Percentiles rank a stretch among this genome's conserved stretches.
Evolutionary conservation across 306 rosid genomes (phyloP).

Genomic region (Gillenia trifoliata): DNA sequence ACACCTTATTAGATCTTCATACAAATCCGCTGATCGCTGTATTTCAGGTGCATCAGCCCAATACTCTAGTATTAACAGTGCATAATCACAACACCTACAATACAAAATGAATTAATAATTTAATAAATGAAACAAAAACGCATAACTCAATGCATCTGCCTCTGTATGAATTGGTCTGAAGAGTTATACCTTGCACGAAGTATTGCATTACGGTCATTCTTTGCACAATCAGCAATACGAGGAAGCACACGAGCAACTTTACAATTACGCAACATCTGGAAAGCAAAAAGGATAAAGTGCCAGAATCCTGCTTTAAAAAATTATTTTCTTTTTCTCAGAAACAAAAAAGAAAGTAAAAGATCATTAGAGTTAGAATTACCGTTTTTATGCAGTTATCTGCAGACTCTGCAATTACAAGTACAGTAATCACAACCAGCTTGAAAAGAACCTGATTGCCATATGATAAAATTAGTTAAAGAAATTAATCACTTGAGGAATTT

Average conservation of each 20-base stretch:
- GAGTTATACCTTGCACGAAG: slow-evolving; percentile 87
- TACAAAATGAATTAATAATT: background rate
- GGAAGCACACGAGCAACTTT: slow-evolving; percentile 93
- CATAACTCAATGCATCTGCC: background rate
- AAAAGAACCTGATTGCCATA: slow-evolving; percentile 79
- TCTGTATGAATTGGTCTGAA: background rate
- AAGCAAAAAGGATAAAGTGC: slow-evolving; percentile 19
- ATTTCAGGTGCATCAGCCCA: slow-evolving; percentile 99
- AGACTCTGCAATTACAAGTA: slow-evolving; percentile 98
- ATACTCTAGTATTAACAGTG: slow-evolving; percentile 82
- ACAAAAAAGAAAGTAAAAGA: background rate
- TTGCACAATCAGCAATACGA: slow-evolving; percentile 83
- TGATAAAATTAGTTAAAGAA: slow-evolving; percentile 26
- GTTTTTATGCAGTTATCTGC: slow-evolving; percentile 97
- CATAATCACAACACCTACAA: slow-evolving; percentile 95
- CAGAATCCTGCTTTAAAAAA: slow-evolving; percentile 15
- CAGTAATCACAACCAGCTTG: slow-evolving; percentile 99
- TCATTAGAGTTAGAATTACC: slow-evolving; percentile 41
- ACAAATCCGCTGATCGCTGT: slow-evolving; percentile 79
- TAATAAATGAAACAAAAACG: slow-evolving; percentile 17
- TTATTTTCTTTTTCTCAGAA: background rate
- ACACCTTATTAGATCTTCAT: slow-evolving; percentile 85
- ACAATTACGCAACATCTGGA: slow-evolving; percentile 91
- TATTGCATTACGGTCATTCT: slow-evolving; percentile 80
- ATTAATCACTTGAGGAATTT: background rate